phyloP scores from a whole-genome alignment of 2,329 filamentous ascomycete genomes.

The Cordyceps farinosa region DNA sequence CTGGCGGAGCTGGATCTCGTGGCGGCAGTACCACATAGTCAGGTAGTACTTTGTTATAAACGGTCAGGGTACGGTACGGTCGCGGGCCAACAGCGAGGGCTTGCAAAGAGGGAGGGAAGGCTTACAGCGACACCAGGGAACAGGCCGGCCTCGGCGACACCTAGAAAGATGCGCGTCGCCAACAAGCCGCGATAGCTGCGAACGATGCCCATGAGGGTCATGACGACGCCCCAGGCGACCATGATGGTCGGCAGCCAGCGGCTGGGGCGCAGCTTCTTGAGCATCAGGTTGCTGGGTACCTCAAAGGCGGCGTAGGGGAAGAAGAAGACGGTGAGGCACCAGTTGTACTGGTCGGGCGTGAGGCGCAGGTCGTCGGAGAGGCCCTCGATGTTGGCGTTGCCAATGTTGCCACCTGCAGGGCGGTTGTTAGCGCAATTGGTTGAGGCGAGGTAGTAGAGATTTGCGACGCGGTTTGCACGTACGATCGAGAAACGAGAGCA shows the following conservation, averaged over 20 bases:
- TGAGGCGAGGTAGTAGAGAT: too few relatives aligned
- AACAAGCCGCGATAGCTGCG: slow-evolving; percentile 42
- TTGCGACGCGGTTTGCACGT: neutral
- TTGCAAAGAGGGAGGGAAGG: neutral
- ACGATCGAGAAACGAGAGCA: slow-evolving; percentile 61
- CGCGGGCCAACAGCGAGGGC: too few relatives aligned
- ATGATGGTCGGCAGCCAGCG: slow-evolving; percentile 72
- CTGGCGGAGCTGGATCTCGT: slow-evolving; percentile 66
- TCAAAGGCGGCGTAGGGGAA: slow-evolving; percentile 52
- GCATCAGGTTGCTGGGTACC: slow-evolving; percentile 70
- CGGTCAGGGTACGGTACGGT: neutral
- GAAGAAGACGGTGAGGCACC: slow-evolving; percentile 39
- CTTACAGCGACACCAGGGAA: slow-evolving; percentile 55
- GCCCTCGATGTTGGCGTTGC: slow-evolving; percentile 26
- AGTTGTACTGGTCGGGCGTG: slow-evolving; percentile 32
- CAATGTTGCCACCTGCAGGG: slow-evolving; percentile 17
- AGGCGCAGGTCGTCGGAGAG: slow-evolving; percentile 12
- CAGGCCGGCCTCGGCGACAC: slow-evolving; percentile 63
- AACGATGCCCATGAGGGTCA: slow-evolving; percentile 49
- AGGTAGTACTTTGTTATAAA: slow-evolving; percentile 56
- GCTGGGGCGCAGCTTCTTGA: slow-evolving; percentile 70
- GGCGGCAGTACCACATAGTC: slow-evolving; percentile 74
- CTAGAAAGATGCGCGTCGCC: slow-evolving; percentile 53
- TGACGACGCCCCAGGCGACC: slow-evolving; percentile 47
- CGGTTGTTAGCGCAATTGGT: neutral